Base-by-base conservation (phyloP, 345 rosid genomes). In the Hibiscus mutabilis region DNA sequence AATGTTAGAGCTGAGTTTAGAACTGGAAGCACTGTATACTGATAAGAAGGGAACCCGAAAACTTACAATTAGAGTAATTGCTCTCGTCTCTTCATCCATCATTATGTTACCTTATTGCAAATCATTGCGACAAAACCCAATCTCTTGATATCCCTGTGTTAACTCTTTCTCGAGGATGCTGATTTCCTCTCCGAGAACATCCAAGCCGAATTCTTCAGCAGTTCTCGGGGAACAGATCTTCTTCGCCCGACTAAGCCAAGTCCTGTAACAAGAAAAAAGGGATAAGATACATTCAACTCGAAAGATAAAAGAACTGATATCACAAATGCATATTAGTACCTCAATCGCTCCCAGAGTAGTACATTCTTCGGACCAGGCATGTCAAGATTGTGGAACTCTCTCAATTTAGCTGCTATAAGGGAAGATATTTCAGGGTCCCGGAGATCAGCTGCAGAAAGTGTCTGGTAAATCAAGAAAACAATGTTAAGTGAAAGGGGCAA, bases 51-150 rank as follows among this genome's bases (percentile, higher is more conserved):
- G 44, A 10, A 10, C 7, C 7, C 13, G 31, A 60, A 66, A 31
- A 79, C 93, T 85, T 79, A 90, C 96, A 25, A 91, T 91, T 74
- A 94, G 57, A 31, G 91, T 91, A 68, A 90, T 81, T 52, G 80
- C 77, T 80, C 78, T 85, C 2, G 87, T 88, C 72, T 89, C 88
- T 73, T 87, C 96, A 55, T 90, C 97, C 79, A 94, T 84, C 98
- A 94, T 94, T 37, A 91, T 86, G 78, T 94, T 94, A 8, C 97
- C 97, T 49, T 88, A 94, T 71, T 91, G 98, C 75, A 94, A 82
- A 73, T 91, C 97, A 80, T 90, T 94, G 80, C 90, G 97, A 76
- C 96, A 90, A 81, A 94, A 94, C 11, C 92, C 93, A 46, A 88
- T 79, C 60, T 82, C 80, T 24, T 87, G 96, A 72, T 68, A 53